phyloP scores from a whole-genome alignment of 805 yeast genomes.

The Cyberlindnera mrakii region DNA sequence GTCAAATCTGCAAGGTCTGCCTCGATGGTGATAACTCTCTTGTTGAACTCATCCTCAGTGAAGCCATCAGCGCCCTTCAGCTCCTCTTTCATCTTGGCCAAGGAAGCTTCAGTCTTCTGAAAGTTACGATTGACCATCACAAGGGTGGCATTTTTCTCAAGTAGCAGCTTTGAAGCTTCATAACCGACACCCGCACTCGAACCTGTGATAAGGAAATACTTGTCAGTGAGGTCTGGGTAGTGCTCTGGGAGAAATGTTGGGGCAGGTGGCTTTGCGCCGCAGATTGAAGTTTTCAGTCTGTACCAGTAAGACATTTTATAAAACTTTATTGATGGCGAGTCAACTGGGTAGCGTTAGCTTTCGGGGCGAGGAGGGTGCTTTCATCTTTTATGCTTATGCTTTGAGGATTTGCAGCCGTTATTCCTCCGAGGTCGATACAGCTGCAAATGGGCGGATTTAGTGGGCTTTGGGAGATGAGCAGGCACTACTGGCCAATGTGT shows the following conservation, averaged over 20 bases:
- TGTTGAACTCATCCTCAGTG: slow-evolving; percentile 9
- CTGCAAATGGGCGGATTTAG: no score
- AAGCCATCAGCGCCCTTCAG: slow-evolving; percentile 10
- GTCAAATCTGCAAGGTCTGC: slow-evolving; percentile 36
- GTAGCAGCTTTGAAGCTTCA: slow-evolving; percentile 27
- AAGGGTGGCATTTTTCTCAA: slow-evolving; percentile 29
- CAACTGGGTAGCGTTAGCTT: not conserved
- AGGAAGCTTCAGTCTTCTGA: slow-evolving; percentile 26
- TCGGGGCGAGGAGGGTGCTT: no score
- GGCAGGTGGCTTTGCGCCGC: slow-evolving; percentile 7
- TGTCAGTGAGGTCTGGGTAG: slow-evolving; percentile 25
- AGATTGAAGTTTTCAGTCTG: not conserved
- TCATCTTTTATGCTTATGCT: no score
- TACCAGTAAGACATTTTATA: not conserved
- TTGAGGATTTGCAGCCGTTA: no score
- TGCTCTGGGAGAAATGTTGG: slow-evolving; percentile 25
- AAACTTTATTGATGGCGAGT: not conserved
- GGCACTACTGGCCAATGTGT: no score
- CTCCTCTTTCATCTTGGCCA: slow-evolving; percentile 23
- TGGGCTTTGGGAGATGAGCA: no score
- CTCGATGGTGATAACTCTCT: slow-evolving; percentile 19
- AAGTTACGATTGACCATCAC: slow-evolving; percentile 31
- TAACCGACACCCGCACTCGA: slow-evolving; percentile 30
- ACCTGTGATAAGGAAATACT: slow-evolving; percentile 25
- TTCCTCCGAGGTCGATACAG: no score